Percentiles rank a stretch among this genome's conserved stretches.
phyloP scores from a whole-genome alignment of 2,329 filamentous ascomycete genomes.

The Calonectria henricotiae region DNA sequence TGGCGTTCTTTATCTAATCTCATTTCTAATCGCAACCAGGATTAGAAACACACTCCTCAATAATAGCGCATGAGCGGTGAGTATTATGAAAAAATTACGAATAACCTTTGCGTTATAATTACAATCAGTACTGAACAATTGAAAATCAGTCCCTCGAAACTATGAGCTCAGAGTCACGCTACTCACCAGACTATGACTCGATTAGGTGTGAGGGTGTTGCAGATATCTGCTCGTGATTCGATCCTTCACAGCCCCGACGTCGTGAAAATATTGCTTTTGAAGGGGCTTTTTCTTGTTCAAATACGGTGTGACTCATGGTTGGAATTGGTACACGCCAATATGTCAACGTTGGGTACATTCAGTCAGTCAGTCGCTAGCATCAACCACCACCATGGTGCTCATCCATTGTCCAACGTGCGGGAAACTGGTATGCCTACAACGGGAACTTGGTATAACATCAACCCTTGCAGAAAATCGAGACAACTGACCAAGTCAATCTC shows the following conservation, averaged over 20 bases:
- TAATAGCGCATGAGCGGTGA: no score
- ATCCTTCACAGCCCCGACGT: constrained; percentile 58
- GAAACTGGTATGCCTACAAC: constrained; percentile 13
- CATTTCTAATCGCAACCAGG: no score
- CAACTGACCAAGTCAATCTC: neutral
- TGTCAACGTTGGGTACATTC: constrained; percentile 14
- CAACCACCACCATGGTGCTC: neutral
- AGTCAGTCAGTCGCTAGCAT: constrained; percentile 19
- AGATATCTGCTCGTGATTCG: constrained; percentile 55
- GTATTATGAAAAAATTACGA: no score
- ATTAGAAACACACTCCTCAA: no score
- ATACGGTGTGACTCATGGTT: constrained; percentile 19
- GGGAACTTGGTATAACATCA: neutral
- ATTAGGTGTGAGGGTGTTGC: constrained; percentile 34
- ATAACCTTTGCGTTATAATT: no score
- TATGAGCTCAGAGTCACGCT: constrained; percentile 35
- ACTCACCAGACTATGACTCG: constrained; percentile 20
- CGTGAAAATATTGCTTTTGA: constrained; percentile 60
- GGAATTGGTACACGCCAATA: constrained; percentile 21
- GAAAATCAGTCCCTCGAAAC: neutral
- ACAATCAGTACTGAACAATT: no score
- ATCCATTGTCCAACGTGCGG: constrained; percentile 16
- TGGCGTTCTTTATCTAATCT: no score
- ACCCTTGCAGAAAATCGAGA: neutral
- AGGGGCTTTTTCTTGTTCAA: constrained; percentile 57